phyloP scores from a whole-genome alignment of 345 rosid genomes.

The Gossypium sturtianum region DNA sequence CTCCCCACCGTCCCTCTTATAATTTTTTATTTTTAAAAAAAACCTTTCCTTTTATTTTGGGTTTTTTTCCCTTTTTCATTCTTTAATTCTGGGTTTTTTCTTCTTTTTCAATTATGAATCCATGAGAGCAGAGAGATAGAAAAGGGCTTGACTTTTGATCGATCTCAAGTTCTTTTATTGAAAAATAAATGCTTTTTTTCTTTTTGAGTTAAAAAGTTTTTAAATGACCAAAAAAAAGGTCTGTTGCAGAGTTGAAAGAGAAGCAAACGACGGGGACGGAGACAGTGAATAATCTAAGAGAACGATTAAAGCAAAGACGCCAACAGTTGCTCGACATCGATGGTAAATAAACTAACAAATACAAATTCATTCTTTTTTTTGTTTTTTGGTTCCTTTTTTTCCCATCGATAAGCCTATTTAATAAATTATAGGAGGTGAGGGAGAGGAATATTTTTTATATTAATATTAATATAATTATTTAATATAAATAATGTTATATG shows the following conservation, averaged over 20 bases:
- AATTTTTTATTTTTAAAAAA: no score
- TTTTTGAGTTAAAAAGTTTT: not conserved
- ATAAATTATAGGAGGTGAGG: no score
- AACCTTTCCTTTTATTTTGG: no score
- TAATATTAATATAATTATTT: no score
- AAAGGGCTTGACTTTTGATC: not conserved
- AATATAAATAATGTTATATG: no score
- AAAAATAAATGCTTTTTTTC: not conserved
- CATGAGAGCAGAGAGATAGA: not conserved
- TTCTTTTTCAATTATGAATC: not conserved
- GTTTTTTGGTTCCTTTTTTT: no score
- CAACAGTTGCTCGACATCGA: slow-evolving; percentile 74
- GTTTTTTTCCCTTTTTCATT: no score
- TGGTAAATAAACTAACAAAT: slow-evolving; percentile 26
- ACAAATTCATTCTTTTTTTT: no score
- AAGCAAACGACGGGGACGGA: slow-evolving; percentile 69
- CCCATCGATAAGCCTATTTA: no score
- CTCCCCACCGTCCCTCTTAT: no score
- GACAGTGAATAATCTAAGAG: slow-evolving; percentile 58
- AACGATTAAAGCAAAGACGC: slow-evolving; percentile 74
- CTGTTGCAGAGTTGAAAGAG: slow-evolving; percentile 89
- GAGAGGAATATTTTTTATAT: no score
- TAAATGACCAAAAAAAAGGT: slow-evolving; percentile 20
- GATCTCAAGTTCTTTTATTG: not conserved
- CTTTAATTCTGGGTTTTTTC: not conserved